A percentile compares a stretch with the other conserved stretches of the same genome.
phyloP scores from a whole-genome alignment of 2,329 filamentous ascomycete genomes.

The Furcasterigmium sp. region DNA sequence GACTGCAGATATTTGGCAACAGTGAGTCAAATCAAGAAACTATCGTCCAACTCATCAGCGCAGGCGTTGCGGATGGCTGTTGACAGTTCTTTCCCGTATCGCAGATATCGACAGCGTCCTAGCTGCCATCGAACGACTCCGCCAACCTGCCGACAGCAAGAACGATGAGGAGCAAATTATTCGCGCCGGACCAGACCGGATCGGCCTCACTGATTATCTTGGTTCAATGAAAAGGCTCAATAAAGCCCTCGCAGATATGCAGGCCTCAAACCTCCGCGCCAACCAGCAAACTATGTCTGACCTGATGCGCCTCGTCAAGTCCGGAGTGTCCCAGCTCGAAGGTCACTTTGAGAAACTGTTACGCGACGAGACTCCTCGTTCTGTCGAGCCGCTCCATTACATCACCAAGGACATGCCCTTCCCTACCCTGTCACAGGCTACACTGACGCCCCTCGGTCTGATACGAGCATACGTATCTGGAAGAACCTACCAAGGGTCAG shows the following conservation, averaged over 20 bases:
- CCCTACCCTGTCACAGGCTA: constrained; percentile 72
- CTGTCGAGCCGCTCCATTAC: constrained; percentile 85
- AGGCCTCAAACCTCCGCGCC: constrained; percentile 82
- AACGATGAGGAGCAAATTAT: constrained; percentile 90
- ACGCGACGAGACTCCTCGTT: constrained; percentile 66
- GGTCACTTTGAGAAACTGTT: constrained; percentile 76
- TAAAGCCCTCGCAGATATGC: constrained; percentile 78
- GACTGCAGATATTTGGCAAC: constrained; percentile 77
- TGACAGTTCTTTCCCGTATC: not conserved
- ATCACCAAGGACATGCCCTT: constrained; percentile 87
- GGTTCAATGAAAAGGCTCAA: constrained; percentile 84
- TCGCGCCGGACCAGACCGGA: constrained; percentile 76
- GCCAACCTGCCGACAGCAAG: constrained; percentile 88
- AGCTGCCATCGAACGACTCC: constrained; percentile 79
- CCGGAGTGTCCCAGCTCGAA: constrained; percentile 79
- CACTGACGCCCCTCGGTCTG: constrained; percentile 68
- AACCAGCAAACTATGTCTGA: constrained; percentile 87
- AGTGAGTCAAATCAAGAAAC: constrained; percentile 44
- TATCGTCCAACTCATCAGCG: constrained; percentile 12
- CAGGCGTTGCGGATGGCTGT: too few species aligned
- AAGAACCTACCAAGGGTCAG: constrained; percentile 5
- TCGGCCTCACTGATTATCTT: constrained; percentile 79
- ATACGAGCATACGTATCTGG: constrained; percentile 70
- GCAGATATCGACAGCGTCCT: constrained; percentile 81
- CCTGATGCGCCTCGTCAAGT: constrained; percentile 69